Evolutionary conservation across 2,329 filamentous ascomycete species (phyloP).

Genomic region (Trichophyton equinum): DNA sequence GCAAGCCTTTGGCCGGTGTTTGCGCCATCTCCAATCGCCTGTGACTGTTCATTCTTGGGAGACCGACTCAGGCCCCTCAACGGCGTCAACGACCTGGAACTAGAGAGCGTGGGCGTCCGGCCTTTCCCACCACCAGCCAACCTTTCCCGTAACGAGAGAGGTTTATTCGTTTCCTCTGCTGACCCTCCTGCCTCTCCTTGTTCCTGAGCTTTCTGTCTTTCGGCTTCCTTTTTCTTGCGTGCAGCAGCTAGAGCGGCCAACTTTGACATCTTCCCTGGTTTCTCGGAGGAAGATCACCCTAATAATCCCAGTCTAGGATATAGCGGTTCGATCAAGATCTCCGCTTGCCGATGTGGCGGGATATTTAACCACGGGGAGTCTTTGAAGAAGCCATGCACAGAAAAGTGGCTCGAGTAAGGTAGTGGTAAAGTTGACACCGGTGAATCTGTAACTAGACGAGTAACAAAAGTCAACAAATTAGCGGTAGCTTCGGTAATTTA

Average conservation of each 20-base stretch:
- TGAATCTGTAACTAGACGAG: neutral
- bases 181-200: neutral
- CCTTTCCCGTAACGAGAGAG: constrained; percentile 29
- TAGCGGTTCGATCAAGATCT: constrained; percentile 49
- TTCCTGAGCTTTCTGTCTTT: constrained; percentile 33
- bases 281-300: constrained; percentile 57
- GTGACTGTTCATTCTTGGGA: neutral
- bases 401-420: constrained; percentile 25
- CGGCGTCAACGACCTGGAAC: neutral
- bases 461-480: neutral
- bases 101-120: neutral
- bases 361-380: constrained; percentile 78
- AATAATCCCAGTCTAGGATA: constrained; percentile 55
- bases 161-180: constrained; percentile 12
- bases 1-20: no score
- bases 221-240: constrained; percentile 67
- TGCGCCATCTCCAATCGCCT: neutral
- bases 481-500: neutral
- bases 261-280: constrained; percentile 66
- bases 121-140: constrained; percentile 22
- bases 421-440: neutral
- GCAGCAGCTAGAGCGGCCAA: constrained; percentile 79
- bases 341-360: constrained; percentile 50
- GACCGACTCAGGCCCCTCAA: neutral
- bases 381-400: constrained; percentile 54